A percentile compares a stretch with the other conserved stretches of the same genome.
Conservation (phyloP, 1,139 yeast genomes). For the Candida buenavistaensis region DNA sequence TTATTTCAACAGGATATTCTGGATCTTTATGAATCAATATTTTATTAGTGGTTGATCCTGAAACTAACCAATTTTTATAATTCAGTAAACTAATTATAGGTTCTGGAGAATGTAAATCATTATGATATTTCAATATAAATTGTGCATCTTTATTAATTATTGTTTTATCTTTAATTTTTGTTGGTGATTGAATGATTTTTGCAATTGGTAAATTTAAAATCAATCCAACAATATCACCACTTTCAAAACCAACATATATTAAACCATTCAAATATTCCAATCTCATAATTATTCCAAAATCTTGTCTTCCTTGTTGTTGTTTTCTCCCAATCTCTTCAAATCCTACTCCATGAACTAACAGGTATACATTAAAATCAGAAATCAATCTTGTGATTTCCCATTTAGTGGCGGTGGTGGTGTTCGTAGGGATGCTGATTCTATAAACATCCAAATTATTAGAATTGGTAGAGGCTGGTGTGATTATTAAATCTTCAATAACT, state of each 20-base stretch:
- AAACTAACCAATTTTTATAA: slow-evolving; percentile 25
- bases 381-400: slow-evolving; percentile 25
- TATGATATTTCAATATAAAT: slow-evolving; percentile 21
- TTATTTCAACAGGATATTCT: slow-evolving; percentile 3
- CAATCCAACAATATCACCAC: slow-evolving; percentile 50
- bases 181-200: background rate
- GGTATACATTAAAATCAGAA: slow-evolving; percentile 26
- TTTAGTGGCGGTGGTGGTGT: too few relatives aligned
- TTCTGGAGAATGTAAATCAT: slow-evolving; percentile 45
- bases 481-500: slow-evolving; percentile 24
- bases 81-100: slow-evolving; percentile 46
- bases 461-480: slow-evolving; percentile 55
- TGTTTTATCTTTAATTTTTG: slow-evolving; percentile 12
- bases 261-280: slow-evolving; percentile 31
- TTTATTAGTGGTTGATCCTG: slow-evolving; percentile 45
- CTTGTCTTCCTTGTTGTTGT: slow-evolving; percentile 23
- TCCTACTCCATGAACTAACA: slow-evolving; percentile 15
- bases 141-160: slow-evolving; percentile 24
- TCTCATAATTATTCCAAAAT: slow-evolving; percentile 59
- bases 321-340: slow-evolving; percentile 14
- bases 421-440: too few relatives aligned
- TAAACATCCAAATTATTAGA: slow-evolving; percentile 58
- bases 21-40: slow-evolving; percentile 25
- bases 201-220: slow-evolving; percentile 16
- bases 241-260: slow-evolving; percentile 55